These are phyloP conservation scores for Emergomyces pasteurianus DNA, from an alignment of 2,329 filamentous ascomycete species.

Conservation along the genomic window DNA sequence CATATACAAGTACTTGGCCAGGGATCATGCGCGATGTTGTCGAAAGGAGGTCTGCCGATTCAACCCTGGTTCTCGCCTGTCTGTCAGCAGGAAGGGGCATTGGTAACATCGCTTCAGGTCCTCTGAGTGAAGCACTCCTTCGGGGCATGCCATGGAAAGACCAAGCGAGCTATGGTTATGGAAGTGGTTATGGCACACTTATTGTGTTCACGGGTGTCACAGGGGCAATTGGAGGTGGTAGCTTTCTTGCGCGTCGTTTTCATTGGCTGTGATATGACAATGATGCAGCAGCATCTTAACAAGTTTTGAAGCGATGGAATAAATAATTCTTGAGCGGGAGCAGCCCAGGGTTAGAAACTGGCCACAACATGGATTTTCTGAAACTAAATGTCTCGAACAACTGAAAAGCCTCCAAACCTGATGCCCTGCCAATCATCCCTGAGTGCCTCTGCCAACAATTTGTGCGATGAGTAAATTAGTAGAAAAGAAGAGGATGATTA, in stretches of 20 bases:
- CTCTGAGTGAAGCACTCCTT: slow-evolving; percentile 12
- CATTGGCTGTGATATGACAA: neutral
- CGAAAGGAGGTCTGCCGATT: slow-evolving; percentile 29
- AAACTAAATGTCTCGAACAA: too few relatives aligned
- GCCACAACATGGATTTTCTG: neutral
- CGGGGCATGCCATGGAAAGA: neutral
- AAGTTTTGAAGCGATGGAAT: neutral
- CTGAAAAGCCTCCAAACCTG: too few relatives aligned
- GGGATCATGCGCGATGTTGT: slow-evolving; percentile 35
- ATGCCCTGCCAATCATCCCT: neutral
- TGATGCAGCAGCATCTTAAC: neutral
- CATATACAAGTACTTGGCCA: slow-evolving; percentile 33
- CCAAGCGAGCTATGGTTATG: neutral
- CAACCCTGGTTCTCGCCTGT: slow-evolving; percentile 37
- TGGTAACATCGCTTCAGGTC: slow-evolving; percentile 40
- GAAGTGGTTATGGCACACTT: neutral
- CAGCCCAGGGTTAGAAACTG: neutral
- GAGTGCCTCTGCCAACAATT: neutral
- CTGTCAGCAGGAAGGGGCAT: slow-evolving; percentile 40
- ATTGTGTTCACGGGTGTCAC: neutral
- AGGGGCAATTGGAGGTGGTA: neutral
- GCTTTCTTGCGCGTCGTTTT: neutral
- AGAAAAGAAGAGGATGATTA: neutral
- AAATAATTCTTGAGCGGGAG: neutral
- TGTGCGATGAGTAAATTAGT: neutral